A percentile compares a stretch with the other conserved stretches of the same genome.
Conservation (phyloP, 768 basidiomycete genomes). For the Neoboletus brunneissimus region DNA sequence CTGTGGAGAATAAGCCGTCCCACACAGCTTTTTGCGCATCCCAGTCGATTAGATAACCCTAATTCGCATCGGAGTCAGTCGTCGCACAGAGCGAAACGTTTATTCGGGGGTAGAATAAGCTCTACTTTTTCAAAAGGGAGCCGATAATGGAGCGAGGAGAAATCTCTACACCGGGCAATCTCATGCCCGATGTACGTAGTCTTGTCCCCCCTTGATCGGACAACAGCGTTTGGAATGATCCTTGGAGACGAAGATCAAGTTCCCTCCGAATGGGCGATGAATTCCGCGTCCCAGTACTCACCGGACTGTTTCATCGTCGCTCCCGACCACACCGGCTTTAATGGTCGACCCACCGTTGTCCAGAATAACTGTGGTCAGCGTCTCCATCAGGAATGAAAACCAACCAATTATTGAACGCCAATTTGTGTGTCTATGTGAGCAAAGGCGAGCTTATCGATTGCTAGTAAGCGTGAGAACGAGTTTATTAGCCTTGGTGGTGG, state of each 20-base stretch:
- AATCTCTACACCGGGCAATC: constrained; percentile 71
- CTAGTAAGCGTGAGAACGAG: constrained; percentile 10
- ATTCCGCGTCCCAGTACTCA: constrained; percentile 9
- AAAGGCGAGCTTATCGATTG: background rate
- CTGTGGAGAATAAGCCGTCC: constrained; percentile 83
- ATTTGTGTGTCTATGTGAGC: background rate
- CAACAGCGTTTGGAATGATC: constrained; percentile 76
- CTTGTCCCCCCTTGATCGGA: constrained; percentile 82
- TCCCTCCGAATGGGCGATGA: background rate
- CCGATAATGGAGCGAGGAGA: constrained; percentile 76
- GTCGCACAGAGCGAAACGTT: background rate
- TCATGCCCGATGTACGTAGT: constrained; percentile 85
- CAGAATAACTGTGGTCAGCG: constrained; percentile 54
- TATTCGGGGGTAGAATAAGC: background rate
- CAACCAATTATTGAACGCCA: background rate
- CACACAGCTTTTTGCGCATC: constrained; percentile 92
- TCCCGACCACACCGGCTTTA: constrained; percentile 61
- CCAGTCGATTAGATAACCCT: constrained; percentile 96
- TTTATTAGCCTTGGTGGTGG: background rate
- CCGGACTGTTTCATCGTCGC: constrained; percentile 28
- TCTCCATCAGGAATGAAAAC: constrained; percentile 4
- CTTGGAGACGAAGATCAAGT: constrained; percentile 35
- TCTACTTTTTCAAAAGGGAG: constrained; percentile 84
- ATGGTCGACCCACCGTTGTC: constrained; percentile 88
- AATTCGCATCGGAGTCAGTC: constrained; percentile 23